Base-by-base conservation (phyloP, 768 basidiomycete genomes). In the Tulasnella sp. region DNA sequence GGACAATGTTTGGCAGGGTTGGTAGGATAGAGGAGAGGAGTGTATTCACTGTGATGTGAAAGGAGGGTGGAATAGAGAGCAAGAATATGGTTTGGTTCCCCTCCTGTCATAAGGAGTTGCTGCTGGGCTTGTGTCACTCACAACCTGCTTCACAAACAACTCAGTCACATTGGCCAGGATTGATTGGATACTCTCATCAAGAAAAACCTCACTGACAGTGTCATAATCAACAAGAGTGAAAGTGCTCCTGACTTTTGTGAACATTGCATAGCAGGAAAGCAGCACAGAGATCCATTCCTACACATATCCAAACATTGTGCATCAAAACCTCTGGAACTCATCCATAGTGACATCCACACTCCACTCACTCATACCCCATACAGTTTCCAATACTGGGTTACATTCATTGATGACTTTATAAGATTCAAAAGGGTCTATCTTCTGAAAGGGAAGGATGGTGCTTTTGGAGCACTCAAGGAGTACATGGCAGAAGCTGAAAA, bases 401-500 rank as follows among this genome's bases (percentile, higher is more conserved):
- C 42, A 4, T 51, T 63, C 5, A 44, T 61, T 5, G 49, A 63
- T 53, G 61, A 61, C 29, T 41, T 11, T 15, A 38, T 24, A 17
- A 2, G 54, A 30, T 5, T 32, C 19, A 30, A 43, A 58, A 1
- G 3, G 3, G 60, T 44, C 3, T 42, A 26, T 29, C 53, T 32
- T 5, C 30, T 61, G 19, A 53, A 44, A 3, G 34, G 13, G 24
- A 61, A 61, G 27, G 56, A 52, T 30, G 51, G 56, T 1, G 24
- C 58, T 1, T 30, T 52, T 11, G 60, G 27, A 19, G 24, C 65
- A 1, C 70, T 75, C 64, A 68, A 71, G 60, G 15, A 23, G 3
- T 75, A 60, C 69, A 73, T 73, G 60, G 69, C 70, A 0, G 64
- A 56, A 34, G 71, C 67, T 2, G 73, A 74, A 63, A 70, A 49